phyloP scores from a whole-genome alignment of 441 rosid genomes.

The Daphne laureola region DNA sequence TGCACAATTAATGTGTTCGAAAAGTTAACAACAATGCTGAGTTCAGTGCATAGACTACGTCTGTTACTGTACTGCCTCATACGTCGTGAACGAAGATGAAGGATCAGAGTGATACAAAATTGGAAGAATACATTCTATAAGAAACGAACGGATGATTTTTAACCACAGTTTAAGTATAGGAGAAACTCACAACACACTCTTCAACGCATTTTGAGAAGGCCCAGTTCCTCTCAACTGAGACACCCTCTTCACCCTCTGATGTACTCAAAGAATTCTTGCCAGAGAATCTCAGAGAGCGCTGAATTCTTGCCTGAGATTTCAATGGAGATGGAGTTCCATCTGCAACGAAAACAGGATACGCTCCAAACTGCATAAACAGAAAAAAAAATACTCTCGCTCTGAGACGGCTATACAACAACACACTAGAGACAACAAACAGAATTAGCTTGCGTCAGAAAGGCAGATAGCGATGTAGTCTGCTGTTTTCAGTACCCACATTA shows the following conservation, averaged over 20 bases:
- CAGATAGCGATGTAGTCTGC: neutral
- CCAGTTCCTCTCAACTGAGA: conserved; percentile 60
- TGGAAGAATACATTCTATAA: neutral
- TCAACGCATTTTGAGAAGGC: conserved; percentile 46
- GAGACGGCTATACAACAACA: neutral
- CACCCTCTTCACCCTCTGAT: conserved; percentile 35
- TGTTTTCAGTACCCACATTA: neutral
- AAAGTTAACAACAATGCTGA: too few species aligned
- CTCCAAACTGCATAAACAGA: conserved; percentile 61
- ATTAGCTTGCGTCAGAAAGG: neutral
- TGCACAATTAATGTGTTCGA: too few species aligned
- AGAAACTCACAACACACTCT: conserved; percentile 65
- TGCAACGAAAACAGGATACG: conserved; percentile 69
- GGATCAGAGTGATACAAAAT: neutral
- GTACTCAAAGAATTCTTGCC: conserved; percentile 38
- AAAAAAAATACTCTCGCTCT: neutral
- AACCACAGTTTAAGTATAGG: neutral
- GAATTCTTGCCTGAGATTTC: conserved; percentile 61
- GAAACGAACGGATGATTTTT: neutral
- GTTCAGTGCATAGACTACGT: too few species aligned
- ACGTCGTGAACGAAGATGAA: too few species aligned
- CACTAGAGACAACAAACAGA: neutral
- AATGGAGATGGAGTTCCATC: conserved; percentile 86
- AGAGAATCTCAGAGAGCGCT: conserved; percentile 46
- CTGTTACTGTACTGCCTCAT: too few species aligned